Conservation (phyloP, 805 yeast species). For the Pichia insulana region DNA sequence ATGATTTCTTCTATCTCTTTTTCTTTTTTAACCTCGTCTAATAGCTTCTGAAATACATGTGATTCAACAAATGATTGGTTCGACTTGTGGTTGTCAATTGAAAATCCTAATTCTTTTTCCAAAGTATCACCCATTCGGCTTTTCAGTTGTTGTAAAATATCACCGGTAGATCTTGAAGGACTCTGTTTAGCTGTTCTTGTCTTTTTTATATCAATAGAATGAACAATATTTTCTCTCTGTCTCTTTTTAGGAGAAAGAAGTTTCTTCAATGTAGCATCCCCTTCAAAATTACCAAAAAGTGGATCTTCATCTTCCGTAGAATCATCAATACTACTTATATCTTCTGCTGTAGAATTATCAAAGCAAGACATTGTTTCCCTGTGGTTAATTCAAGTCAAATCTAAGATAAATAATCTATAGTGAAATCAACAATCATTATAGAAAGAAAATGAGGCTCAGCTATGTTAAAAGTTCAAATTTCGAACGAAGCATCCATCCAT, state of each 20-base stretch:
- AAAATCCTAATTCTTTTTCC: constrained; percentile 10
- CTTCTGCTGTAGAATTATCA: neutral
- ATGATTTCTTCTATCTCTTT: constrained; percentile 1
- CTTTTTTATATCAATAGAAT: no score
- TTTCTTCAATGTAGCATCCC: neutral
- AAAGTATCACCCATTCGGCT: constrained; percentile 4
- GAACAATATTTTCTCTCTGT: no score
- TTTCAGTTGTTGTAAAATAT: constrained; percentile 5
- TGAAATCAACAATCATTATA: no score
- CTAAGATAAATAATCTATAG: no score
- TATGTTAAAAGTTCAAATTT: no score
- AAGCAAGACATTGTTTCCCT: no score
- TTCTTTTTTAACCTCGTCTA: constrained; percentile 2
- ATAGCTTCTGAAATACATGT: neutral
- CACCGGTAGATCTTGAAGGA: neutral
- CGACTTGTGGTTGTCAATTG: neutral
- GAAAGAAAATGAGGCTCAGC: no score
- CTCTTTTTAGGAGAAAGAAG: constrained; percentile 5
- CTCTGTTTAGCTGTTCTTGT: neutral
- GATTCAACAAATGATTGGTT: neutral
- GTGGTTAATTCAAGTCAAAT: no score
- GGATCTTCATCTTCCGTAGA: constrained; percentile 5
- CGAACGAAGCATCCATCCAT: no score
- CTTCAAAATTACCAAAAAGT: constrained; percentile 6
- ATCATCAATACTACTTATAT: constrained; percentile 1